Conservation (phyloP, 208 protist genomes). For the Histomonas meleagridis region DNA sequence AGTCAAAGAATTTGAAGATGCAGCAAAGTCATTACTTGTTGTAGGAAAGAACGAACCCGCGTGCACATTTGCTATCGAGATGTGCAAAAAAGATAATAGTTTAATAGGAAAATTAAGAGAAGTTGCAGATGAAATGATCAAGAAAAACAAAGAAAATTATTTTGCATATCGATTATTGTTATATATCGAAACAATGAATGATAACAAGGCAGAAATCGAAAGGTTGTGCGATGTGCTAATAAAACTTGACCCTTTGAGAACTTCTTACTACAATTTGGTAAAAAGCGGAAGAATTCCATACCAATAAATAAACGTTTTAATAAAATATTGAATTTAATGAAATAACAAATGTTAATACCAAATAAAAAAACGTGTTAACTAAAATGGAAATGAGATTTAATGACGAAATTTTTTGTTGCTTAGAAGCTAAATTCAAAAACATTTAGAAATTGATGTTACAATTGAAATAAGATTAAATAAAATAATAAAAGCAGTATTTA, state of each 20-base stretch:
- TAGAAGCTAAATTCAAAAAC: too few relatives aligned
- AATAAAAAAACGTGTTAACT: too few relatives aligned
- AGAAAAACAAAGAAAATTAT: neutral
- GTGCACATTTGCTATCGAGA: neutral
- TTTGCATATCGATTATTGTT: neutral
- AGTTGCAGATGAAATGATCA: neutral
- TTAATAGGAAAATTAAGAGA: neutral
- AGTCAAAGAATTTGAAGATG: slow-evolving; percentile 4
- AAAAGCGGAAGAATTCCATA: neutral
- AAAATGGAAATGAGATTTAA: too few relatives aligned
- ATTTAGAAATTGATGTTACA: too few relatives aligned
- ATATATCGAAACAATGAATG: neutral
- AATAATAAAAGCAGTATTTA: too few relatives aligned
- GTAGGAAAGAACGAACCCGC: neutral
- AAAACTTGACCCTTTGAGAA: neutral
- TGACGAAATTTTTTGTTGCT: too few relatives aligned
- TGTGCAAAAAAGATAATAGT: neutral
- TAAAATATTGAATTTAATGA: too few relatives aligned
- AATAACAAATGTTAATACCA: too few relatives aligned
- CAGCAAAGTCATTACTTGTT: neutral
- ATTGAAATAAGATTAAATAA: too few relatives aligned
- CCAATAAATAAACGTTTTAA: neutral
- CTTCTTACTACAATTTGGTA: neutral
- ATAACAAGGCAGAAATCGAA: neutral
- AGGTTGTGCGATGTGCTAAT: neutral